Base-by-base conservation (phyloP, 148 eudicot species). In the Nyssa sinensis region DNA sequence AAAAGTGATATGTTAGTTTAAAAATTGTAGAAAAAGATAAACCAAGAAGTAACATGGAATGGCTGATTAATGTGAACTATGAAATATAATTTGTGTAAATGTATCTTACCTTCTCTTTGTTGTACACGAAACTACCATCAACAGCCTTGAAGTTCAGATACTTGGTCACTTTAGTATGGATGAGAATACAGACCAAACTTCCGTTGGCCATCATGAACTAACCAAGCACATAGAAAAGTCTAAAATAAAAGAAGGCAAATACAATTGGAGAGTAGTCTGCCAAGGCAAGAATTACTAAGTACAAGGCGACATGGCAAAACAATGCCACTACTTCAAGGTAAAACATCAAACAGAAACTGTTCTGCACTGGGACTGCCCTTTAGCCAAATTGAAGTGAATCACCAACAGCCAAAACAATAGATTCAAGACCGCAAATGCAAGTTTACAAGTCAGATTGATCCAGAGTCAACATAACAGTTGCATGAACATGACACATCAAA, bases 151-250 rank as follows among this genome's bases (percentile, higher is more conserved):
- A 92, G 66, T 88, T 86, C 25, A 92, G 87, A 69, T 92, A 90
- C 74, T 92, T 89, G 24, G 97, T 92, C 49, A 90, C 97, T 79
- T 88, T 82, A 1, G 94, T 81, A 67, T 90, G 97, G 70, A 92
- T 88, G 32, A 92, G 88, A 63, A 87, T 87, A 12, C 92, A 89
- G 29, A 92, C 97, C 62, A 92, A 80, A 71, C 79, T 75, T 71
- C 89, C 97, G 81, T 92, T 90, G 19, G 94, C 97, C 93, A 92
- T 92, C 88, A 90, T 90, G 79, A 92, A 92, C 97, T 92, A 82
- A 68, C 37, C 64, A 75, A 64, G 12, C 51, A 47, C 64, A 69
- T 31, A 19, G 7, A 27, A 23, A 44, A 44, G 37, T 63, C 16
- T 33, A 30, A 33, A n/a, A 30, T 16, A 63, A 31, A 33, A 30